Conservation (phyloP, 2,329 filamentous ascomycete species). For the Curvularia lunata region DNA sequence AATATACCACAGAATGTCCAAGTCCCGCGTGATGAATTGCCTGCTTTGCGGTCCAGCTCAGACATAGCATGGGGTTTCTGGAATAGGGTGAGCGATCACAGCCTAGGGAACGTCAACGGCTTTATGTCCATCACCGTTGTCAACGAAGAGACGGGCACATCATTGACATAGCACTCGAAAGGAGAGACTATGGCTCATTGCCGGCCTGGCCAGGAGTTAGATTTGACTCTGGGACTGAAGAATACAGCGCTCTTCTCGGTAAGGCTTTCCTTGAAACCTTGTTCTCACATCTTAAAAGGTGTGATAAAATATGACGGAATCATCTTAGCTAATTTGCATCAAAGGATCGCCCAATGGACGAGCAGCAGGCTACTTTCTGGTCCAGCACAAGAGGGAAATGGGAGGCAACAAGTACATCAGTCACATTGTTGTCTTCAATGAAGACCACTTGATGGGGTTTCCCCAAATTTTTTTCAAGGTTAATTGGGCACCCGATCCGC, state of each 20-base stretch:
- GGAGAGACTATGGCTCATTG: not conserved
- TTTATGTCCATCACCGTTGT: not conserved
- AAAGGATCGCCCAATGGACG: slow-evolving; percentile 7
- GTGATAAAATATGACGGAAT: not conserved
- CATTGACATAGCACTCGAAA: not conserved
- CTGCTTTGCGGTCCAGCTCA: slow-evolving; percentile 5
- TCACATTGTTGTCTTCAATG: slow-evolving; percentile 2
- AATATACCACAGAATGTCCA: not conserved
- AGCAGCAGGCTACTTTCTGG: slow-evolving; percentile 6
- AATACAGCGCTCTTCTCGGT: slow-evolving; percentile 10
- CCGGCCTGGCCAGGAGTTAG: not conserved
- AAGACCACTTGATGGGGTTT: not conserved
- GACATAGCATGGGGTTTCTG: slow-evolving; percentile 11
- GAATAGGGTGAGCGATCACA: not conserved
- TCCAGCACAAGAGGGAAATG: slow-evolving; percentile 7
- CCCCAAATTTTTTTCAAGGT: slow-evolving; percentile 3
- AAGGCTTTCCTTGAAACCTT: not conserved
- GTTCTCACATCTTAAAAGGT: not conserved
- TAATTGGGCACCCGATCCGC: not conserved
- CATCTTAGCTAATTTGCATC: not conserved
- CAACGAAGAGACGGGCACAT: not conserved
- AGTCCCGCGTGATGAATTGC: slow-evolving; percentile 1
- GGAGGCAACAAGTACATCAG: slow-evolving; percentile 2
- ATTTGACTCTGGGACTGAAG: not conserved
- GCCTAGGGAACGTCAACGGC: not conserved